phyloP scores from a whole-genome alignment of 306 rosid species.

The Hippophae tibetana region DNA sequence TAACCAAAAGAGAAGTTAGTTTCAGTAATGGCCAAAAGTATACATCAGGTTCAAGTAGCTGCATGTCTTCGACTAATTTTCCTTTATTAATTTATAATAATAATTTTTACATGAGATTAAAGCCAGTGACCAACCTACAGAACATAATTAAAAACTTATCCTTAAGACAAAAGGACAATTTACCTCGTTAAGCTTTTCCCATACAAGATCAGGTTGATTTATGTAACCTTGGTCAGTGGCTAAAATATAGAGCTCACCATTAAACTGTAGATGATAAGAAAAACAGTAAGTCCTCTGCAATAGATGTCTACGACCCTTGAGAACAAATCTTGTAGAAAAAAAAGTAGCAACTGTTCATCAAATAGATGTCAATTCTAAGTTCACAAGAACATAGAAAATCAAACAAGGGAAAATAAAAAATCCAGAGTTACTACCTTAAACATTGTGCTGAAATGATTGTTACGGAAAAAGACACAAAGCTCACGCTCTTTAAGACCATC shows the following conservation, averaged over 20 bases:
- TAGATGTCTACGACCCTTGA: constrained; percentile 7
- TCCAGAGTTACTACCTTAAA: constrained; percentile 68
- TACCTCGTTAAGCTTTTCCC: constrained; percentile 99
- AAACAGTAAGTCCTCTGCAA: constrained; percentile 12
- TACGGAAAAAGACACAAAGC: constrained; percentile 91
- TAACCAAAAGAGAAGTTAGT: too few species aligned
- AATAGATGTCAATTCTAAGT: constrained; percentile 3
- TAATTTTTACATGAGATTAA: neutral
- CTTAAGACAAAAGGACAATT: constrained; percentile 9
- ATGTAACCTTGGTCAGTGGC: constrained; percentile 99
- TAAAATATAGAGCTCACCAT: constrained; percentile 80
- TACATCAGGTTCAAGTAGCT: too few species aligned
- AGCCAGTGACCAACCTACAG: constrained; percentile 4
- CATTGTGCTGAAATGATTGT: constrained; percentile 99
- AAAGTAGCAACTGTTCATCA: neutral
- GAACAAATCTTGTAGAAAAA: constrained; percentile 15
- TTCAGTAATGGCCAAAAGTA: too few species aligned
- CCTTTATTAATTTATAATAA: neutral
- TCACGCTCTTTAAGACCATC: constrained; percentile 92
- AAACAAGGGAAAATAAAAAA: constrained; percentile 6
- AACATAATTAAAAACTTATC: neutral
- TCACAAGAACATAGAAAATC: constrained; percentile 14
- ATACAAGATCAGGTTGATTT: constrained; percentile 93
- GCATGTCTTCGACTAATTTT: too few species aligned
- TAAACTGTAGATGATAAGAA: constrained; percentile 39